Evolutionary conservation across 202 grass and related monocot genomes (phyloP), one percentile per base, ranked within the genome.

Genomic region (Panicum hallii): DNA sequence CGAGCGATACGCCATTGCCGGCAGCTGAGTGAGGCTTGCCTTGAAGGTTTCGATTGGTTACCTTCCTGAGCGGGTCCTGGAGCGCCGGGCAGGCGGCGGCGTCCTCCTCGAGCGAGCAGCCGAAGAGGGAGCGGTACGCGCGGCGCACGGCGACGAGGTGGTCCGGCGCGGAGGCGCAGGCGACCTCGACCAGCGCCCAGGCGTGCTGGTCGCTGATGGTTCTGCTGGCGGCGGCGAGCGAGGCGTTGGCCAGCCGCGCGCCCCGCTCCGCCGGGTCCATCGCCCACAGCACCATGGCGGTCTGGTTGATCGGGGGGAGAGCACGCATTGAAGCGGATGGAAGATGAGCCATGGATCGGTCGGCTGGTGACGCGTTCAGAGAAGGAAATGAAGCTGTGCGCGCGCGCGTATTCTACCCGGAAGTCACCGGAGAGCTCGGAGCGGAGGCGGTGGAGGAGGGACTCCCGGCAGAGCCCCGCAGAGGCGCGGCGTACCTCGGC

Each of bases 371-470:
- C 16, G 8, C 3, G 2, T 67, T 42, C 16, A 0, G 55, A 58
- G 8, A 57, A 22, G 20, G 7, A n/a, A 55, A 6, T 3, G 7
- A 54, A 7, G 52, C 52, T 16, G 0, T 0, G 52, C 19, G 52
- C 5, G 1, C 19, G 52, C 49, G 15, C 52, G 6, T 54, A 5
- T 0, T 0, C 78, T 86, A 92, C 90, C 83, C 73, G 74, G 79
- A 95, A 92, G 82, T 95, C 85, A 22, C 90, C 90, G 65, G 90
- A 92, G 52, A 95, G 90, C 90, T 92, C 93, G 73, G 83, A 87
- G 15, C 82, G 62, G 84, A 92, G 90, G 45, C 75, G 82, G 75
- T 88, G 63, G n/a, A 89, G 82, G 68, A 95, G 85, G 53, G 88
- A 88, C 72, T 90, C 88, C 34, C 80, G 56, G 83, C 92, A 95